phyloP scores from a whole-genome alignment of 108 stramenopile genomes.

The Aurantiochytrium sp. region DNA sequence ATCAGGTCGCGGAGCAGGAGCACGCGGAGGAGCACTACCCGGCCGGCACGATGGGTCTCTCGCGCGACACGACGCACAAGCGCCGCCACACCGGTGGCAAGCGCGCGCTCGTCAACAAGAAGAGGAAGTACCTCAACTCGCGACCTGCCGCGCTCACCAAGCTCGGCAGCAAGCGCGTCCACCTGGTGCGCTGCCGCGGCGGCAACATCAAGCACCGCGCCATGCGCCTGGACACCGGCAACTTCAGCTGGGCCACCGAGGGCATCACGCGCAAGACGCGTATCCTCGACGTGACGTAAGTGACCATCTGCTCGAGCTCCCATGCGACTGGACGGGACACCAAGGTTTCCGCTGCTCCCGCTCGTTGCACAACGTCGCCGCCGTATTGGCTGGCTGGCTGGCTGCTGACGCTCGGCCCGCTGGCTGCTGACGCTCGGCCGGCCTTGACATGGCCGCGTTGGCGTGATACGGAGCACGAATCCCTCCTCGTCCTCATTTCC shows the following conservation, averaged over 20 bases:
- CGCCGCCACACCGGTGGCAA: constrained; percentile 98
- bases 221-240: constrained; percentile 87
- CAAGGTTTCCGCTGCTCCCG: too few relatives aligned
- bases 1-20: too few relatives aligned
- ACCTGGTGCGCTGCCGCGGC: constrained; percentile 83
- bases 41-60: constrained; percentile 75
- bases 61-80: constrained; percentile 97
- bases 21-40: not conserved
- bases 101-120: constrained; percentile 89
- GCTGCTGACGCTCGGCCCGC: too few relatives aligned
- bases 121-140: constrained; percentile 97
- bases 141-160: constrained; percentile 97
- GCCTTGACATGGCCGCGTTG: too few relatives aligned
- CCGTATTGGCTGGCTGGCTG: too few relatives aligned
- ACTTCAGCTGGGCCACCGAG: constrained; percentile 98
- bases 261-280: constrained; percentile 96
- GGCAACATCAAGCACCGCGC: constrained; percentile 97
- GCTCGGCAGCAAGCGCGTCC: constrained; percentile 88
- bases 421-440: too few relatives aligned
- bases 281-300: constrained; percentile 86
- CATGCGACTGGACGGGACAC: too few relatives aligned
- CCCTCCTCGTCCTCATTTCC: too few relatives aligned
- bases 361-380: too few relatives aligned
- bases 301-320: too few relatives aligned
- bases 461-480: too few relatives aligned